These are phyloP conservation scores for Beauveria caledonica DNA, from an alignment of 2,329 filamentous ascomycete genomes.

Conservation along the genomic window DNA sequence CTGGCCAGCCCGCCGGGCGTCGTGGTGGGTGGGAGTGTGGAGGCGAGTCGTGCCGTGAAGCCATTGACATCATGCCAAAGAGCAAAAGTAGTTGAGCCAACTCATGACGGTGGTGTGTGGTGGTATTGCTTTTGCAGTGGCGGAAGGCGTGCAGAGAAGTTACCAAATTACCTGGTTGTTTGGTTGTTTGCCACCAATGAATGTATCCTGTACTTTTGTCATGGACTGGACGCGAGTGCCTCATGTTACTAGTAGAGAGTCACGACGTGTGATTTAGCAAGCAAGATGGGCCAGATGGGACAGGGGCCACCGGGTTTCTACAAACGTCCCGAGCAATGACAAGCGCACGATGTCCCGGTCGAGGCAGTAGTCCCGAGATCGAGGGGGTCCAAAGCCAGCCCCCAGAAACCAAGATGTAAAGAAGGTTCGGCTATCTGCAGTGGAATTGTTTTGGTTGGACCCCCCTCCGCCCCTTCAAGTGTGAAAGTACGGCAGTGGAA, in stretches of 20 bases:
- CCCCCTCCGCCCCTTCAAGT: not conserved
- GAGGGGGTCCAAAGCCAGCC: not conserved
- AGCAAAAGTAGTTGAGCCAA: not conserved
- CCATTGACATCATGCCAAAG: constrained; percentile 8
- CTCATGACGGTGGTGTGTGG: not conserved
- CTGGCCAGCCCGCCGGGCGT: not conserved
- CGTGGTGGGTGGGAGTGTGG: not conserved
- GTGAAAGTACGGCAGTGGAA: not conserved
- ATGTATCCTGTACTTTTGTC: not conserved
- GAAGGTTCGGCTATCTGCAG: constrained; percentile 2
- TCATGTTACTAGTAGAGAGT: no score
- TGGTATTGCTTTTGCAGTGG: not conserved
- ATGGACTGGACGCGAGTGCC: no score
- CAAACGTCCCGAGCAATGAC: not conserved
- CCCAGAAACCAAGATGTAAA: not conserved
- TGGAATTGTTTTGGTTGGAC: not conserved
- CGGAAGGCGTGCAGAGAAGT: not conserved
- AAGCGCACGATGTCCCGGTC: not conserved
- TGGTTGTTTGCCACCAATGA: not conserved
- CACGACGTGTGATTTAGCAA: no score
- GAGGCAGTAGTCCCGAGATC: not conserved
- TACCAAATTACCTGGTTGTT: not conserved
- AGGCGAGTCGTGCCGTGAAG: not conserved
- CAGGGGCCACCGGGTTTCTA: not conserved
- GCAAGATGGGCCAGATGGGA: not conserved